Evolutionary conservation across 2,329 filamentous ascomycete genomes (phyloP).

Genomic region (Fusarium sp.): DNA sequence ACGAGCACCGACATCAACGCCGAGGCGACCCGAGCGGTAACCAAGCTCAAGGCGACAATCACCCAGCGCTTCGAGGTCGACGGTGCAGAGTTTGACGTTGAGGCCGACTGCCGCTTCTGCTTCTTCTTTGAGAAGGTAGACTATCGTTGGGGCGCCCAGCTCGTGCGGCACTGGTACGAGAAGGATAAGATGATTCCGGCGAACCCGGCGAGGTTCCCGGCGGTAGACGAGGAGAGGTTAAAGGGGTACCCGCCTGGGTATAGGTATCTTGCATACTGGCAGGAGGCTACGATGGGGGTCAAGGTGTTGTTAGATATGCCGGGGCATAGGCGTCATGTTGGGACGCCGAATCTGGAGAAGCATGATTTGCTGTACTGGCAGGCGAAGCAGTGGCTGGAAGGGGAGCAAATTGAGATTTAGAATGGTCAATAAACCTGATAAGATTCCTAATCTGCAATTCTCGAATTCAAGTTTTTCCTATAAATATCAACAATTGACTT

Average conservation of each 20-base stretch:
- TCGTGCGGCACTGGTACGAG: conserved; percentile 63
- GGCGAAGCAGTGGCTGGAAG: conserved; percentile 58
- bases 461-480: no score
- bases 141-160: conserved; percentile 55
- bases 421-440: no score
- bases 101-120: conserved; percentile 59
- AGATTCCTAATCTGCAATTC: no score
- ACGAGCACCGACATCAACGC: conserved; percentile 55
- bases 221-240: conserved; percentile 54
- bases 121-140: conserved; percentile 58
- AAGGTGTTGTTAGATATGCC: conserved; percentile 58
- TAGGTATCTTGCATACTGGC: conserved; percentile 58
- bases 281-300: conserved; percentile 59
- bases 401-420: conserved; percentile 44
- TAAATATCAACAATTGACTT: no score
- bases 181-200: conserved; percentile 63
- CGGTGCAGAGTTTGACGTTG: conserved; percentile 57
- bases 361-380: conserved; percentile 59
- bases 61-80: conserved; percentile 60
- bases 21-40: conserved; percentile 55
- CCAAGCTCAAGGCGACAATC: conserved; percentile 64
- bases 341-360: conserved; percentile 48
- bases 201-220: conserved; percentile 56
- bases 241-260: conserved; percentile 57
- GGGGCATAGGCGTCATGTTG: conserved; percentile 51